Base-by-base conservation (phyloP, 2,329 filamentous ascomycete species). In the Stemphylium beticola region DNA sequence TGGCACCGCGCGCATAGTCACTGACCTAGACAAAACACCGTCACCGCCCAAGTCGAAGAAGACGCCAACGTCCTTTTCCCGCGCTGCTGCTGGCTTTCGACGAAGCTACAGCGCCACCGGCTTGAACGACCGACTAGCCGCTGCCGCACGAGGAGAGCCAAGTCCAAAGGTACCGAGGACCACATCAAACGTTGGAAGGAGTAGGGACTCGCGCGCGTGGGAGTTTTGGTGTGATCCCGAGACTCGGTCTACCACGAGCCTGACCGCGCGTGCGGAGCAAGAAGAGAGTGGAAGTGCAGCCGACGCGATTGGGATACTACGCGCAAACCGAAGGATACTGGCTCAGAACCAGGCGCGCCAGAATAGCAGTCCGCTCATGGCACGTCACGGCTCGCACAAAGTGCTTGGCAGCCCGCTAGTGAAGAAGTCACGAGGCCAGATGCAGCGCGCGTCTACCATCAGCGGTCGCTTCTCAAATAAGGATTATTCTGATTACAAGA, bases 171-270 rank as follows among this genome's bases (percentile, higher is more conserved):
- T 75, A 32, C 64, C 69, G n/a, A 75, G 85, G 12, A 82, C 83
- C 22, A 84, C 83, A 17, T 69, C 72, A 61, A 78, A 79, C 31
- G 86, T 87, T 51, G 91, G 91, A 14, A 74, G 93, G 52, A 96
- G 93, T 53, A 87, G 91, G 49, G 91, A 97, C 73, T 91, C 92
- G 15, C 87, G 92, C 45, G 90, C 89, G 6, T 97, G 93, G 93
- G 91, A 96, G 69, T 92, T 92, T 53, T 93, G 90, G 78, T 93
- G 91, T 67, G 91, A 96, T 70, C 87, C 88, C 7, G 90, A 95
- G 62, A 81, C 85, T 46, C 87, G 89, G 38, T 91, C 92, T 53
- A 72, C 67, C 32, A 70, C 67, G 67, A 90, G 92, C 62, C 79
- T 96, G 50, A 92, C 88, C 18, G 85, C 85, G n/a, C 89, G 91